Percentiles rank a stretch among this genome's conserved stretches.
Conservation (phyloP, 805 yeast species). For the Sugiyamaella valdiviana region DNA sequence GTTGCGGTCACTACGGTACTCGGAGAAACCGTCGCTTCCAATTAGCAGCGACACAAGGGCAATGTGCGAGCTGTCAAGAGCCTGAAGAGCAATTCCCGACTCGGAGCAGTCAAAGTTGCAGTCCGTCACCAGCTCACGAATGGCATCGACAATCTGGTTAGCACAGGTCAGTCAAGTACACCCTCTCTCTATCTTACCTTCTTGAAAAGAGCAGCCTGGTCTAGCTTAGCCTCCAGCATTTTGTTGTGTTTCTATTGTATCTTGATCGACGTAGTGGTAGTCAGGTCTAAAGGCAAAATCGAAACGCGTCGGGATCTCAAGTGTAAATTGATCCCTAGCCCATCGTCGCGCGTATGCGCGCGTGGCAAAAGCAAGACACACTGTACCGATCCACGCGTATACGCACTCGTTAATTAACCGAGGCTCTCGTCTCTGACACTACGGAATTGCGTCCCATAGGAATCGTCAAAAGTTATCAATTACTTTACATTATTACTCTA, state of each 20-base stretch:
- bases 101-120: conserved; percentile 98
- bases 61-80: conserved; percentile 96
- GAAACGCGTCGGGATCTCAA: neutral
- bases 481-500: no score
- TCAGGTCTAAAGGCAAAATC: neutral
- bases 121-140: conserved; percentile 87
- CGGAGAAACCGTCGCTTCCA: conserved; percentile 81
- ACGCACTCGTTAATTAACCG: no score
- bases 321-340: no score
- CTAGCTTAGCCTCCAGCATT: conserved; percentile 97
- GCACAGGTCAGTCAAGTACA: neutral
- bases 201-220: conserved; percentile 85
- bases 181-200: conserved; percentile 39
- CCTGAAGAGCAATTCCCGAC: conserved; percentile 91
- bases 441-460: no score
- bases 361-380: no score
- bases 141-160: conserved; percentile 70
- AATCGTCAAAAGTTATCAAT: no score
- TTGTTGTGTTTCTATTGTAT: conserved; percentile 10
- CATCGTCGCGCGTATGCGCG: no score
- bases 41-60: conserved; percentile 80
- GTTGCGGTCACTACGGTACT: conserved; percentile 92
- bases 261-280: neutral
- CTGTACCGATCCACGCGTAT: no score
- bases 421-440: no score